Conservation (phyloP, 768 basidiomycete genomes). For the Royoungia palumana region DNA sequence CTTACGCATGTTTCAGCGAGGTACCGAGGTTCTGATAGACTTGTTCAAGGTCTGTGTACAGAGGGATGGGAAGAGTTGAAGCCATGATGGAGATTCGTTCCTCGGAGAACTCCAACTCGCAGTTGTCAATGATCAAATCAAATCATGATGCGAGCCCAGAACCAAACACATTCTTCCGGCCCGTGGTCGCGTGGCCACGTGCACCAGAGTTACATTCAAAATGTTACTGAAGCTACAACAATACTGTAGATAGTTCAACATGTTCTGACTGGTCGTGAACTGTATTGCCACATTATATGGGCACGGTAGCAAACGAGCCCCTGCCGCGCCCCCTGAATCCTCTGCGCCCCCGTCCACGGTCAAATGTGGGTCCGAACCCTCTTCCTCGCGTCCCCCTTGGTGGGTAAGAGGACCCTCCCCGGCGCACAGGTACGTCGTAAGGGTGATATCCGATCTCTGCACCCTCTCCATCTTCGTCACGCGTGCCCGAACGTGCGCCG, state of each 20-base stretch:
- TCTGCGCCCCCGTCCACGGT: slow-evolving; percentile 34
- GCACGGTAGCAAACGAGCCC: slow-evolving; percentile 1
- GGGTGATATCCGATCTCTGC: neutral
- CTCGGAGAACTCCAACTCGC: too few relatives aligned
- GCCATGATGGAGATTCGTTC: slow-evolving; percentile 37
- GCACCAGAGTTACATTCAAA: too few relatives aligned
- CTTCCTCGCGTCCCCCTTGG: slow-evolving; percentile 33
- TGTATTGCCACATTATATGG: slow-evolving; percentile 2
- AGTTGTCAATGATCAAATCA: too few relatives aligned
- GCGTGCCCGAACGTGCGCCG: neutral
- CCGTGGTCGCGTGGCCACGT: too few relatives aligned
- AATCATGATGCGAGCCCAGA: too few relatives aligned
- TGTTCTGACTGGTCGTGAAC: neutral
- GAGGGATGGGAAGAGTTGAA: slow-evolving; percentile 55
- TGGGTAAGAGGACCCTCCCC: slow-evolving; percentile 24
- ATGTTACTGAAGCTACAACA: too few relatives aligned
- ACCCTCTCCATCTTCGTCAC: slow-evolving; percentile 4
- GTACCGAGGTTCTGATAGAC: slow-evolving; percentile 53
- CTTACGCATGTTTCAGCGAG: slow-evolving; percentile 51
- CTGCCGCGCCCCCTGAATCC: slow-evolving; percentile 33
- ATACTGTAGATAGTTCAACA: neutral
- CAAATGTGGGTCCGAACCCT: slow-evolving; percentile 26
- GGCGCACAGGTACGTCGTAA: slow-evolving; percentile 23
- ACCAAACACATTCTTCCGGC: too few relatives aligned
- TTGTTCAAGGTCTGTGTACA: slow-evolving; percentile 55